Base-by-base conservation (phyloP, 1,284 basidiomycete genomes). In the Tranzscheliella williamsii region DNA sequence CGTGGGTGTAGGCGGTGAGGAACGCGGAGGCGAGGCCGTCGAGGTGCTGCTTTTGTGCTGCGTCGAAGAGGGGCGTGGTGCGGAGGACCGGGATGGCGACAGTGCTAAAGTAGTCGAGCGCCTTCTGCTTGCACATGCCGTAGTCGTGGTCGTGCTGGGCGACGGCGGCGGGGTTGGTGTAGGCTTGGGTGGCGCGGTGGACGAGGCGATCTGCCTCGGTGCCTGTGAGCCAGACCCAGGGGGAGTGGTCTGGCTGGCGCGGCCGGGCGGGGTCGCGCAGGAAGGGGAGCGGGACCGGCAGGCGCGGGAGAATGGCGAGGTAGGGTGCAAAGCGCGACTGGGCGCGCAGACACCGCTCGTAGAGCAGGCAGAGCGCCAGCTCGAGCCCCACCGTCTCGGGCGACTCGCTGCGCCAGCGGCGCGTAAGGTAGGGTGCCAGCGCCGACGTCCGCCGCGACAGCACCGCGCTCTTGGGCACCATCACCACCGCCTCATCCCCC, bases 341-440 rank as follows among this genome's bases (percentile, higher is more conserved):
- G 8, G 31, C n/a, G 0, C 58, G 64, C 2, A 67, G 38, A 17
- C 44, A 33, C 8, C 46, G 54, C 35, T 73, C 71, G 36, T 68
- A 70, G 9, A 69, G 41, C 5, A 73, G 42, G 33, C 65, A 66
- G 26, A 73, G 52, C 1, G 69, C 60, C 3, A 73, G 58, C 27
- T 65, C 57, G 11, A 70, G 40, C 0, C 50, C 53, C 26, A 60
- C 47, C 1, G 51, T 55, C 24, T 51, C 40, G 24, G 44, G 52
- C 0, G 53, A 50, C 4, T 62, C 43, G 41, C 47, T 51, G 12
- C 50, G 38, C 24, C 29, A 62, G 27, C 29, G 36, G 4, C 41
- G 42, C 13, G 41, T 32, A 20, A 61, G 46, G 3, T 38, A n/a
- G 0, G 27, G 27, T 0, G 56, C 30, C 2, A 68, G 57, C 5